Evolutionary conservation across 768 basidiomycete species (phyloP).

Genomic region (Punctularia strigosozonata): DNA sequence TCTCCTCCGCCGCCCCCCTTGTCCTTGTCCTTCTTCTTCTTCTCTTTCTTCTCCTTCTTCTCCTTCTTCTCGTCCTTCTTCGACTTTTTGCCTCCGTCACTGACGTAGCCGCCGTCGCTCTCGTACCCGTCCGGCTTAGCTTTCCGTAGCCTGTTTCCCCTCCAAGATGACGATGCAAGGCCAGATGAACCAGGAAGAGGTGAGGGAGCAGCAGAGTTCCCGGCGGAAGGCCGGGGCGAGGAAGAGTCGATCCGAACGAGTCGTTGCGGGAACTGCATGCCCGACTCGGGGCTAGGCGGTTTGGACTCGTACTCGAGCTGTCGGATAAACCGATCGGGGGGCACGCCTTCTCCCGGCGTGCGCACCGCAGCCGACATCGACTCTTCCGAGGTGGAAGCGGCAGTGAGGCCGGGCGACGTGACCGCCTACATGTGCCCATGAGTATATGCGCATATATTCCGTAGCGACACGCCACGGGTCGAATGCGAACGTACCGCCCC

Average conservation of each 20-base stretch:
- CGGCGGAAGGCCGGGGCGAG: conserved; percentile 18
- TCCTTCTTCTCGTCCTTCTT: conserved; percentile 18
- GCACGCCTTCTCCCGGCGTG: too few species aligned
- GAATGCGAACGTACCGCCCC: too few species aligned
- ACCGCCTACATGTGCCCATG: too few species aligned
- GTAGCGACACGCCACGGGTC: too few species aligned
- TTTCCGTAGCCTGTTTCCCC: conserved; percentile 28
- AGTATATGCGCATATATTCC: too few species aligned
- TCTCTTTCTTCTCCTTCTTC: conserved; percentile 11
- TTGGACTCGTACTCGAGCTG: conserved; percentile 13
- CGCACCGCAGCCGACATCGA: too few species aligned
- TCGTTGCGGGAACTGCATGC: background rate
- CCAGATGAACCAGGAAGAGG: conserved; percentile 4
- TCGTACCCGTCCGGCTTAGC: conserved; percentile 36
- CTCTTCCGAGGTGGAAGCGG: conserved; percentile 29
- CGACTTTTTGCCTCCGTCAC: conserved; percentile 22
- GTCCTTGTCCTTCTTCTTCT: conserved; percentile 14
- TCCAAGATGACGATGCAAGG: conserved; percentile 10
- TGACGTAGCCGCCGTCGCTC: conserved; percentile 39
- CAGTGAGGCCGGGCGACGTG: conserved; percentile 24
- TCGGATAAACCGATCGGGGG: conserved; percentile 29
- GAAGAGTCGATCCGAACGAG: conserved; percentile 10
- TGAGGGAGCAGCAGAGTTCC: conserved; percentile 4
- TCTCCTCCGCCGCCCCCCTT: conserved; percentile 13
- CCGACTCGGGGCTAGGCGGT: conserved; percentile 1